Evolutionary conservation across 768 basidiomycete species (phyloP).

Genomic region (Hortiboletus campestris): DNA sequence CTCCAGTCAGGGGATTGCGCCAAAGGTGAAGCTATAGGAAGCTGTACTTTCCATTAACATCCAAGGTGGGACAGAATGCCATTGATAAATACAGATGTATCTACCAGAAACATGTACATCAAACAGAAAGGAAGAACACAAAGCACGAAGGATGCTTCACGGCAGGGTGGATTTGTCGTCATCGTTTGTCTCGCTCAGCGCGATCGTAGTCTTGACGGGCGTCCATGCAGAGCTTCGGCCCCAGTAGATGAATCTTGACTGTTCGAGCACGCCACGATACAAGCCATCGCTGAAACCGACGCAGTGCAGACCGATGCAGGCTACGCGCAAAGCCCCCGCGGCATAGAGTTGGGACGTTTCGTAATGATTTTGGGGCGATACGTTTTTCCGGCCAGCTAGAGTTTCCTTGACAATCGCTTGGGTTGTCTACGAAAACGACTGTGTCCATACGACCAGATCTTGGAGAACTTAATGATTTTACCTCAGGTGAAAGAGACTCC

Average conservation of each 20-base stretch:
- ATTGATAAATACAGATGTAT: conserved; percentile 2
- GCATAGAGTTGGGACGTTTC: conserved; percentile 72
- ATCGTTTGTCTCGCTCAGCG: conserved; percentile 15
- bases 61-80: neutral
- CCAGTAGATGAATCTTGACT: conserved; percentile 41
- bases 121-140: neutral
- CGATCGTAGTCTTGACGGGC: conserved; percentile 3
- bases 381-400: conserved; percentile 65
- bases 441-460: conserved; percentile 4
- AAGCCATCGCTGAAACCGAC: conserved; percentile 69
- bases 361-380: conserved; percentile 74
- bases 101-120: neutral
- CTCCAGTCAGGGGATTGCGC: conserved; percentile 20
- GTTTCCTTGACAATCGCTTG: conserved; percentile 72
- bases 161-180: conserved; percentile 1
- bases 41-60: neutral
- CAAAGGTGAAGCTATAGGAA: conserved; percentile 24
- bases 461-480: conserved; percentile 22
- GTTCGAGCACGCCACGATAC: conserved; percentile 65
- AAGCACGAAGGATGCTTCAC: conserved; percentile 1
- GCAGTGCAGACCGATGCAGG: conserved; percentile 73
- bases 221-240: conserved; percentile 19
- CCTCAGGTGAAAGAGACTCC: conserved; percentile 64
- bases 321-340: conserved; percentile 68
- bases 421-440: conserved; percentile 46